Conservation (phyloP, 2,329 filamentous ascomycete genomes). For the Colletotrichum sp. region DNA sequence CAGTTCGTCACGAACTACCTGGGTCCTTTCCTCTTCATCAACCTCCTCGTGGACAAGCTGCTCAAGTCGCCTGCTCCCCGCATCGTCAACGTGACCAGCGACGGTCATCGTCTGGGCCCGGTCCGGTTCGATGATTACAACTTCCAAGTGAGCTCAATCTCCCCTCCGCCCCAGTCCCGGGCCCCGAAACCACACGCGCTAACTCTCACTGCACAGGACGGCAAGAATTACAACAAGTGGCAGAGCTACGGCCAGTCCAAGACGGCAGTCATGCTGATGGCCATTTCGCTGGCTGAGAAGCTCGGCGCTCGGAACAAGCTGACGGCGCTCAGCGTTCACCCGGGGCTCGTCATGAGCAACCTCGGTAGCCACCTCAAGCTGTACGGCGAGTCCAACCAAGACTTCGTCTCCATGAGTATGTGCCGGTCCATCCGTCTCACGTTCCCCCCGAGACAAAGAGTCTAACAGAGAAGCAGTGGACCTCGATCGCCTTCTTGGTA, state of each 20-base stretch:
- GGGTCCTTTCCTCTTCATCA: constrained; percentile 51
- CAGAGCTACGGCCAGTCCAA: constrained; percentile 42
- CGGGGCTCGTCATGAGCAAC: constrained; percentile 4
- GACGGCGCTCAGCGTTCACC: background rate
- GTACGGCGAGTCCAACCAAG: background rate
- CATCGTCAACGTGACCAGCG: constrained; percentile 45
- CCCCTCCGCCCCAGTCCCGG: background rate
- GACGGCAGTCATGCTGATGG: constrained; percentile 35
- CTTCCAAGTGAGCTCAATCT: constrained; percentile 29
- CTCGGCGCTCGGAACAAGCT: background rate
- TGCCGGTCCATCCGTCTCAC: background rate
- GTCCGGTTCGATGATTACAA: constrained; percentile 39
- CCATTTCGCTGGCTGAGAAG: constrained; percentile 4
- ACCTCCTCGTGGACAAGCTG: constrained; percentile 47
- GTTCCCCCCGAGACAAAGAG: background rate
- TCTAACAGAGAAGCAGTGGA: background rate
- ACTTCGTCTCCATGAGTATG: background rate
- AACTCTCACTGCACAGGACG: constrained; percentile 23
- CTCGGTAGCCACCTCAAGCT: background rate
- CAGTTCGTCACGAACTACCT: constrained; percentile 52
- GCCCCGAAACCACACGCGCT: no score
- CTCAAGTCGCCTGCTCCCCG: constrained; percentile 36
- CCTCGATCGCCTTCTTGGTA: constrained; percentile 25
- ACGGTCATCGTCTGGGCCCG: constrained; percentile 30
- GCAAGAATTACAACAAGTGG: constrained; percentile 31